Evolutionary conservation across 768 basidiomycete species (phyloP).

Genomic region (Tulasnella sp.): DNA sequence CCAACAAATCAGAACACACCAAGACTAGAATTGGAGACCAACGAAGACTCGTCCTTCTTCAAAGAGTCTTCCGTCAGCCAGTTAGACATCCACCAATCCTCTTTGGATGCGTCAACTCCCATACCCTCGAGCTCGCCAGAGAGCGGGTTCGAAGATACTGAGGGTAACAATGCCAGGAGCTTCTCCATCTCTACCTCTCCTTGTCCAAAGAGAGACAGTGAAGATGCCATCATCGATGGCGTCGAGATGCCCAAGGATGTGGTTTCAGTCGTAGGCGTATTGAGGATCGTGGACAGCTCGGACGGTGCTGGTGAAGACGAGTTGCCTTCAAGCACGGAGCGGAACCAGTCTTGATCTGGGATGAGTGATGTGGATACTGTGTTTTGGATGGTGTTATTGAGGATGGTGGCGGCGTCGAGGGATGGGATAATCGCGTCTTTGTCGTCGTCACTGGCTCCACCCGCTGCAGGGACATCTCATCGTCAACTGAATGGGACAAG

Average conservation of each 20-base stretch:
- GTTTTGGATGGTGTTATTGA: conserved; percentile 20
- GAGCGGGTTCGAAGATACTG: not conserved
- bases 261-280: conserved; percentile 8
- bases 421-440: conserved; percentile 18
- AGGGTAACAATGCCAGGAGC: conserved; percentile 12
- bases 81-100: conserved; percentile 14
- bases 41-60: no score
- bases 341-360: conserved; percentile 51
- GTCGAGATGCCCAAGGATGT: not conserved
- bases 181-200: conserved; percentile 13
- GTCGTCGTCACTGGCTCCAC: conserved; percentile 34
- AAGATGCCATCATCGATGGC: not conserved
- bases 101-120: not conserved
- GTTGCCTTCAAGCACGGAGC: conserved; percentile 48
- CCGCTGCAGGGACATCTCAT: conserved; percentile 86
- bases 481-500: conserved; percentile 34
- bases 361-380: conserved; percentile 34
- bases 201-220: conserved; percentile 8
- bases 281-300: conserved; percentile 9
- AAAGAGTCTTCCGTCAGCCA: conserved; percentile 16
- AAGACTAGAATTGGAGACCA: no score
- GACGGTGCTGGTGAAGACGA: conserved; percentile 22
- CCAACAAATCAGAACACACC: no score
- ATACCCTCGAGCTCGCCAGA: not conserved
- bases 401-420: conserved; percentile 30